Evolutionary conservation across 768 basidiomycete species (phyloP).

Genomic region (Boletus sp.): DNA sequence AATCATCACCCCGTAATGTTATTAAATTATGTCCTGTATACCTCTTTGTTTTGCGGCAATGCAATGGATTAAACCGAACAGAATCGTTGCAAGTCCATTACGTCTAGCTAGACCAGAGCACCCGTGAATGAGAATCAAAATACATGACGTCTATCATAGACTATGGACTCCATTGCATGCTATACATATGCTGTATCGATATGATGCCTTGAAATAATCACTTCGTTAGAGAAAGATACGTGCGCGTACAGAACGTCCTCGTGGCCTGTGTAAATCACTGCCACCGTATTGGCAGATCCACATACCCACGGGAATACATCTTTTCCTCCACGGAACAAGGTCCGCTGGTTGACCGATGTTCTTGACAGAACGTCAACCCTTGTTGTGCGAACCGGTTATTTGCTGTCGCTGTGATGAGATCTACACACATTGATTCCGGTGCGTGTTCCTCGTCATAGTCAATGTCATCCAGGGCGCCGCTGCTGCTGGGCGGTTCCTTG

Average conservation of each 20-base stretch:
- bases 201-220: slow-evolving; percentile 22
- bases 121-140: slow-evolving; percentile 5
- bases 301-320: slow-evolving; percentile 18
- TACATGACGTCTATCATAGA: slow-evolving; percentile 23
- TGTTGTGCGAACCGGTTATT: slow-evolving; percentile 17
- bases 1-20: not conserved
- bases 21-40: slow-evolving; percentile 1
- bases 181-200: slow-evolving; percentile 27
- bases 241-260: slow-evolving; percentile 1
- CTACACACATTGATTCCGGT: slow-evolving; percentile 19
- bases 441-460: slow-evolving; percentile 12
- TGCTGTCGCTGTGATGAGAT: slow-evolving; percentile 10
- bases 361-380: slow-evolving; percentile 14
- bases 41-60: slow-evolving; percentile 6
- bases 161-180: slow-evolving; percentile 13
- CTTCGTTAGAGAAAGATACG: slow-evolving; percentile 1
- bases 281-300: slow-evolving; percentile 23
- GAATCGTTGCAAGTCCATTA: not conserved
- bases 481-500: slow-evolving; percentile 7
- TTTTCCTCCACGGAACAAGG: slow-evolving; percentile 16
- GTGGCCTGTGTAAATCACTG: slow-evolving; percentile 9
- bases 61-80: not conserved
- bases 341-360: slow-evolving; percentile 10
- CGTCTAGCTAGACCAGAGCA: slow-evolving; percentile 1
- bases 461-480: slow-evolving; percentile 1